Base-by-base conservation (phyloP, 805 yeast species). In the Cyberlindnera veronae region DNA sequence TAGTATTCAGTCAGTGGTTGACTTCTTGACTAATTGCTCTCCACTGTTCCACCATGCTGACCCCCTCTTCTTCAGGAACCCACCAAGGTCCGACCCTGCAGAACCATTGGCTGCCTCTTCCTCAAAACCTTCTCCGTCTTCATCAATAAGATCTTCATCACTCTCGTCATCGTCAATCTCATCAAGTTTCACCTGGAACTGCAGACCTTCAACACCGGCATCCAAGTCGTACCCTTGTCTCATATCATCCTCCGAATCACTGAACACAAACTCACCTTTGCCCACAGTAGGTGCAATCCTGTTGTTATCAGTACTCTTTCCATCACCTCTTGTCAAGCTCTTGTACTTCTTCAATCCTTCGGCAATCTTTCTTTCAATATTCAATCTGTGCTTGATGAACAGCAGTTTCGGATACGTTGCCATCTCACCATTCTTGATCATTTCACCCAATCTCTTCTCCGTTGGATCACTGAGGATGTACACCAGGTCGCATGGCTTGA, bases 391-490 rank as follows among this genome's bases (percentile, higher is more conserved):
- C 22, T 71, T 74, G 23, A 84, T 77, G 55, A 84, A 84, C 15
- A 76, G 54, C 13, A 84, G 47, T 45, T 80, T 75, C 3, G 93
- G 93, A 54, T 68, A 84, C 36, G 84, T 74, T 13, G 81, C 74
- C 22, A 67, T 60, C 58, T 82, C 82, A 9, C 93, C 93, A 41
- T 75, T 76, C 22, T 60, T 53, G 22, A 84, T 72, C 72, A 80
- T 73, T 33, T 64, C 66, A 3, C 57, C 75, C 48, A 84, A 61
- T 45, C 76, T 68, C 28, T 74, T 75, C 46, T 73, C 79, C 3
- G 74, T 68, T 2, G 95, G 93, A 53, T 84, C 91, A 46, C 79
- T 70, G 39, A 84, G 62, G 33, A 84, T 78, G 53, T 79, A 70
- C 63, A 68, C 69, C 47, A 82, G 78, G 54, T 85, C 93, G 24